Evolutionary conservation across 768 basidiomycete species (phyloP).

Genomic region (Amanita rubescens): DNA sequence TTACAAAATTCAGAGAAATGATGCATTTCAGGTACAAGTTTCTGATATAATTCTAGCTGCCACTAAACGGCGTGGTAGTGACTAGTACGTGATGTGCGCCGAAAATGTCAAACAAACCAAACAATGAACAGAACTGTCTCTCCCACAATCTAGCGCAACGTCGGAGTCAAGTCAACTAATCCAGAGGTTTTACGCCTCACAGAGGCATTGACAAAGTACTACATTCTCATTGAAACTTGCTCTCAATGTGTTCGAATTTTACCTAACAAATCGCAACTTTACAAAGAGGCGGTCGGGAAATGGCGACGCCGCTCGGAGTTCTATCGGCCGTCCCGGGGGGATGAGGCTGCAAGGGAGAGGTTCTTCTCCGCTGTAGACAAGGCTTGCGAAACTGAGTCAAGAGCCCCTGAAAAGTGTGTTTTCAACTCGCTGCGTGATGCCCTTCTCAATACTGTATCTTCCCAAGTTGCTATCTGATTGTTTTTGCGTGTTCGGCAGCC

Average conservation of each 20-base stretch:
- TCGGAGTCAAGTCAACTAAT: conserved; percentile 1
- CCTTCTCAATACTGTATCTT: background rate
- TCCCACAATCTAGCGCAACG: too few species aligned
- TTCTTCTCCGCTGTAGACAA: background rate
- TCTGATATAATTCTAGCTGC: too few species aligned
- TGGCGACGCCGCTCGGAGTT: background rate
- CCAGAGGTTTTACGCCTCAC: background rate
- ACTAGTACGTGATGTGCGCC: too few species aligned
- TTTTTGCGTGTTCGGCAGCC: conserved; percentile 1
- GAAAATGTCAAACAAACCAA: too few species aligned
- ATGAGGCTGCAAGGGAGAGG: background rate
- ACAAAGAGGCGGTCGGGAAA: background rate
- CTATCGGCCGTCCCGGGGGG: background rate
- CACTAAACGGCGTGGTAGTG: too few species aligned
- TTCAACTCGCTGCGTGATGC: background rate
- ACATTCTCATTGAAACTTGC: background rate
- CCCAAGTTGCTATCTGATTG: background rate
- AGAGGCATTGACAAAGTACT: background rate
- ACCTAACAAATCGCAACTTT: background rate
- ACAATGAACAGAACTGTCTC: too few species aligned
- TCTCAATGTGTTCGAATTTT: background rate
- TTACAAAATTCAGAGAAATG: too few species aligned
- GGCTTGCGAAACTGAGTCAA: background rate
- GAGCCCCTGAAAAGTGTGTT: background rate
- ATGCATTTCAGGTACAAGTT: too few species aligned